Percentiles rank a stretch among this genome's conserved stretches.
phyloP scores from a whole-genome alignment of 352 stramenopile genomes.

The Thalassiosira pacifica region DNA sequence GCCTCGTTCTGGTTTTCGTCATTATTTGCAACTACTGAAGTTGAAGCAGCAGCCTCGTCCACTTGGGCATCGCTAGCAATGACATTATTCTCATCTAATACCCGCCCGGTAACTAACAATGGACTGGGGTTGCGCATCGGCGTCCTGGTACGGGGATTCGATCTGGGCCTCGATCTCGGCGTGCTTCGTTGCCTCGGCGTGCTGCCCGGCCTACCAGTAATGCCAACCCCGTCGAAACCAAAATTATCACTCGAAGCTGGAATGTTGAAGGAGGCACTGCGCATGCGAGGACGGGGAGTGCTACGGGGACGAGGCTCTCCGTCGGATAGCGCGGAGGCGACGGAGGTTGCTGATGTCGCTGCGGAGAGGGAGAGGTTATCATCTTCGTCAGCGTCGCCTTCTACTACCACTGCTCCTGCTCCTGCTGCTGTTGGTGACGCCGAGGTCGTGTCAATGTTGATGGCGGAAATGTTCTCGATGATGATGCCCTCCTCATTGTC shows the following conservation, averaged over 20 bases:
- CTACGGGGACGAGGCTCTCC: conserved; percentile 1
- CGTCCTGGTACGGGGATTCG: conserved; percentile 67
- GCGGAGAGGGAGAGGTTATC: background rate
- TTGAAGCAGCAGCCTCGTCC: background rate
- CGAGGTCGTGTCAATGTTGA: background rate
- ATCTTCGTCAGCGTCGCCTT: no score
- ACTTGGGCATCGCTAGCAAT: background rate
- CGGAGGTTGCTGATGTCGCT: conserved; percentile 15
- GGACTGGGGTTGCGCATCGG: conserved; percentile 65
- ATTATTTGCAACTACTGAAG: background rate
- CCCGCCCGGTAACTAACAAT: conserved; percentile 13
- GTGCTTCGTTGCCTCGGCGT: conserved; percentile 10
- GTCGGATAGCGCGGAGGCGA: conserved; percentile 12
- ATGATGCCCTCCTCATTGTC: background rate
- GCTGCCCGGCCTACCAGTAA: background rate
- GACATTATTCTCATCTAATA: background rate
- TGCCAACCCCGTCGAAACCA: background rate
- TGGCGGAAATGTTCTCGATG: background rate
- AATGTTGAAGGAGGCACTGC: background rate
- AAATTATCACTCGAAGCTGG: no score
- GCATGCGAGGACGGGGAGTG: no score
- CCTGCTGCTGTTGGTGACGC: background rate
- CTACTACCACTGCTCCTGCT: no score
- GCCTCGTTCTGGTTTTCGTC: background rate
- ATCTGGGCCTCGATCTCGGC: conserved; percentile 30